Conservation (phyloP, 768 basidiomycete species). For the Lactarius psammicola region DNA sequence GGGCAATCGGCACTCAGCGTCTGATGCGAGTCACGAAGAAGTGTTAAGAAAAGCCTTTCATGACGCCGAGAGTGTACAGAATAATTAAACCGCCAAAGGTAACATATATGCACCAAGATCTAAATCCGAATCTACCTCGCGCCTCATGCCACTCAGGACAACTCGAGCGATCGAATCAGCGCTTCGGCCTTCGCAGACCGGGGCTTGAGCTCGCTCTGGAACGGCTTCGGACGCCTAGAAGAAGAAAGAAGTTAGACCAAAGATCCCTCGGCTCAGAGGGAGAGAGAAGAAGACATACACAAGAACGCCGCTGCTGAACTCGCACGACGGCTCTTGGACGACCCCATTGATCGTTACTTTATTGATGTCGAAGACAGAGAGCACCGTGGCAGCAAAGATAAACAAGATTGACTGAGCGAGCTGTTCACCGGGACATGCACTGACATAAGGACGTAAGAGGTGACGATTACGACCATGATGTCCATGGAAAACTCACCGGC, state of each 20-base stretch:
- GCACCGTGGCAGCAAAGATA: conserved; percentile 25
- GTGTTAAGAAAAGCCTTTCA: too few relatives aligned
- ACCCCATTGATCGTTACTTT: conserved; percentile 24
- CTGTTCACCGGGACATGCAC: conserved; percentile 28
- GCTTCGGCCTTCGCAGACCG: conserved; percentile 26
- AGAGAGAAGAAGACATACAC: conserved; percentile 16
- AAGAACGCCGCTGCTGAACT: conserved; percentile 25
- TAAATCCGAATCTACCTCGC: neutral
- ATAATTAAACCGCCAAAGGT: too few relatives aligned
- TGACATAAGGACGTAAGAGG: conserved; percentile 1
- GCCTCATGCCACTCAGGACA: neutral
- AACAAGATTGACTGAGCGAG: conserved; percentile 29
- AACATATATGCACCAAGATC: neutral
- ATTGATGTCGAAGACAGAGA: conserved; percentile 29
- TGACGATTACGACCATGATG: neutral
- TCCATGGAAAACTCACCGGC: conserved; percentile 26
- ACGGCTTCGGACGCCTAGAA: conserved; percentile 31
- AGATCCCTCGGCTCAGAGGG: neutral
- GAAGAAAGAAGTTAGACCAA: neutral
- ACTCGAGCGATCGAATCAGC: conserved; percentile 24
- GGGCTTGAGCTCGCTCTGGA: conserved; percentile 29
- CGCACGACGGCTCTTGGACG: conserved; percentile 24
- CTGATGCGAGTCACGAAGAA: too few relatives aligned
- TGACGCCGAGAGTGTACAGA: too few relatives aligned
- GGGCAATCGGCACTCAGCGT: too few relatives aligned